Percentiles rank a stretch among this genome's conserved stretches.
These are phyloP conservation scores for Fusarium phyllophilum DNA, from an alignment of 2,329 filamentous ascomycete species.

Conservation along the genomic window DNA sequence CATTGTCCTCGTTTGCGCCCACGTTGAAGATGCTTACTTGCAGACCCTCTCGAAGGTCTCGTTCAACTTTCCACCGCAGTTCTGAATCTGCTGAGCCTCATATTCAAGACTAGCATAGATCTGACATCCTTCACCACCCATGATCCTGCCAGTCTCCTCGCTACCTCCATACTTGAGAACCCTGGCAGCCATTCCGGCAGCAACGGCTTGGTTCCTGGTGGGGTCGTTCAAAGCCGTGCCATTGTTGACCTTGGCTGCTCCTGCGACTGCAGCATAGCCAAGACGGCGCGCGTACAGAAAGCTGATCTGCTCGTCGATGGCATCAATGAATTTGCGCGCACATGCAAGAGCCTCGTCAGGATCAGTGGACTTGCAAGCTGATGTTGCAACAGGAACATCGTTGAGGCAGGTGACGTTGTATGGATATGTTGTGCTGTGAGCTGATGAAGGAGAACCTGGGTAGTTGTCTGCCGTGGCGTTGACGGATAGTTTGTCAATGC, in stretches of 20 bases:
- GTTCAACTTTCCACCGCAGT: background rate
- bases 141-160: constrained; percentile 15
- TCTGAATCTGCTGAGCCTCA: constrained; percentile 1
- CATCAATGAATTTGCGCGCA: constrained; percentile 30
- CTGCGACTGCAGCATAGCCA: constrained; percentile 28
- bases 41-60: background rate
- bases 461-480: background rate
- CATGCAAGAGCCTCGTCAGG: background rate
- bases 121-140: constrained; percentile 32
- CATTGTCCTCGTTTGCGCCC: background rate
- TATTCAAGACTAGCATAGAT: constrained; percentile 32
- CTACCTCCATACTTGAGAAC: constrained; percentile 28
- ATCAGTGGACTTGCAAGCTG: background rate
- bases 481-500: background rate
- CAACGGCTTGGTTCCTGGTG: constrained; percentile 13
- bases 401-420: constrained; percentile 46
- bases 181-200: constrained; percentile 22
- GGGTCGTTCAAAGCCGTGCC: constrained; percentile 19
- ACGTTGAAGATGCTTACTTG: background rate
- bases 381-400: constrained; percentile 11
- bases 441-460: background rate
- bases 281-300: constrained; percentile 28
- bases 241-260: constrained; percentile 11
- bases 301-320: constrained; percentile 30
- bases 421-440: background rate